A percentile compares a stretch with the other conserved stretches of the same genome.
Conservation (phyloP, 2,329 filamentous ascomycete species). For the Coleophoma cylindrospora region DNA sequence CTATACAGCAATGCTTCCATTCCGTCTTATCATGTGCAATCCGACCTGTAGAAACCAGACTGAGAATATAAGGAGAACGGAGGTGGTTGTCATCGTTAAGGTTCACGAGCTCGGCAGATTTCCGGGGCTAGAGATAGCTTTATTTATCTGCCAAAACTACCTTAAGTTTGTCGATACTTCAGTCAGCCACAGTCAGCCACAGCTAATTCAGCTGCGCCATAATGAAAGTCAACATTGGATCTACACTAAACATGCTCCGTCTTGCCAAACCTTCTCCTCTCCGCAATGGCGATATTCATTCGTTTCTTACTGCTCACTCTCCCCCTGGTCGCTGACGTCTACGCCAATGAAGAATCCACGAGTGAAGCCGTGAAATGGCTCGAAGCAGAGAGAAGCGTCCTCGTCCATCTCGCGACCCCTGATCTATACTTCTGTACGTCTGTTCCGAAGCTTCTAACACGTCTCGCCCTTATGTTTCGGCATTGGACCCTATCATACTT, state of each 20-base stretch:
- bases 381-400: constrained; percentile 9
- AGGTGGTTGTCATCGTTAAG: no score
- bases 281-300: constrained; percentile 2
- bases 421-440: constrained; percentile 11
- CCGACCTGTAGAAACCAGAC: no score
- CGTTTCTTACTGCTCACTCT: constrained; percentile 6
- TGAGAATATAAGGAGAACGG: no score
- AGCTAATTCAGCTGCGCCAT: not conserved
- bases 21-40: no score
- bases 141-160: no score
- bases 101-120: no score
- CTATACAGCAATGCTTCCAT: no score
- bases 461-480: constrained; percentile 4
- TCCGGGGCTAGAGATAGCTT: no score
- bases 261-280: not conserved
- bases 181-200: not conserved
- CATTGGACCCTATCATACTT: constrained; percentile 2
- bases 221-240: not conserved
- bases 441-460: constrained; percentile 8
- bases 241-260: not conserved
- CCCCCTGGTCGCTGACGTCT: constrained; percentile 4
- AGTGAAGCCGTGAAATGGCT: constrained; percentile 13
- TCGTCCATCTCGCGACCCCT: constrained; percentile 12
- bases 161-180: no score
- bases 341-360: constrained; percentile 8